Conservation (phyloP, 768 basidiomycete species). For the Xerocomellus intermedius region DNA sequence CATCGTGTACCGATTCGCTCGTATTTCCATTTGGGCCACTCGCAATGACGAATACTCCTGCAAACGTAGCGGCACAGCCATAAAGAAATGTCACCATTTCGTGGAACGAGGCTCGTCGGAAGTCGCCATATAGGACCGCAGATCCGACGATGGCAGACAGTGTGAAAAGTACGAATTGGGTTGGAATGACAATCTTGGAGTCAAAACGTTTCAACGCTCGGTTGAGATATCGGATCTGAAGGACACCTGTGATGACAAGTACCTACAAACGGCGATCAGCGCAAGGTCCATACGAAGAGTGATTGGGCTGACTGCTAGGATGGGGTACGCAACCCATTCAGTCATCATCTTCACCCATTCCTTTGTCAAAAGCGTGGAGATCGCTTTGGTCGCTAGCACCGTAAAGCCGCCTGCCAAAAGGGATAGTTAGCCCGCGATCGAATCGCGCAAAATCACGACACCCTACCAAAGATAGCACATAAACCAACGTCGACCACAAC, state of each 20-base stretch:
- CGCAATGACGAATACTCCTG: constrained; percentile 87
- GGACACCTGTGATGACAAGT: constrained; percentile 69
- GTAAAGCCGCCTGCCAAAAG: constrained; percentile 77
- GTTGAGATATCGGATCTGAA: constrained; percentile 84
- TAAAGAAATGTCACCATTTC: constrained; percentile 82
- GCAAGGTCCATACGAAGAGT: background rate
- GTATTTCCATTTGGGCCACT: constrained; percentile 46
- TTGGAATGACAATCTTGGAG: constrained; percentile 91
- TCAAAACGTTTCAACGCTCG: constrained; percentile 91
- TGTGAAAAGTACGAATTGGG: constrained; percentile 94
- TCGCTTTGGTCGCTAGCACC: constrained; percentile 89
- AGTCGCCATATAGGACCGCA: constrained; percentile 92
- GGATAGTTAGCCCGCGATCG: background rate
- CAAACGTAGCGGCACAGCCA: constrained; percentile 85
- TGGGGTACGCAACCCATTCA: constrained; percentile 81
- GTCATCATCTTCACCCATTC: constrained; percentile 75
- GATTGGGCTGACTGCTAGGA: constrained; percentile 54
- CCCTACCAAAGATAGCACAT: constrained; percentile 78
- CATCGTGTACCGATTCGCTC: constrained; percentile 28
- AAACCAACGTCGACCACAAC: constrained; percentile 87
- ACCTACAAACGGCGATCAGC: constrained; percentile 42
- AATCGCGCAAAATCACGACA: background rate
- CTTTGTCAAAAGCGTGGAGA: constrained; percentile 81
- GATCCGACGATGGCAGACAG: constrained; percentile 91
- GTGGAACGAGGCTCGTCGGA: constrained; percentile 77